Conservation (phyloP, 805 yeast species). For the Metschnikowia hibisci region DNA sequence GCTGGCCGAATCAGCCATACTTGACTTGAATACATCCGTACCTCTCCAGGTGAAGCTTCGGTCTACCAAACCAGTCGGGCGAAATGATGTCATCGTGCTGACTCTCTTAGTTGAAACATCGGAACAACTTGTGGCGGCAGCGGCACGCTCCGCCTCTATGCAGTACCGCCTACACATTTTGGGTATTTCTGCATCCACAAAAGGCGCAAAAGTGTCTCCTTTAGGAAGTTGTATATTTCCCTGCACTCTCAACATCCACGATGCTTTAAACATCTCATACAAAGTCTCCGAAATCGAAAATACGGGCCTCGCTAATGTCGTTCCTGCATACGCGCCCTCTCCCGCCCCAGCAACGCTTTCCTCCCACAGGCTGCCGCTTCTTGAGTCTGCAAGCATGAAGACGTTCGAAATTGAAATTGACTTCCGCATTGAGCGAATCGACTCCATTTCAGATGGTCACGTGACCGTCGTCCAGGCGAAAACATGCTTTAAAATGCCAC, state of each 20-base stretch:
- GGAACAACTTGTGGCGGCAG: constrained; percentile 29
- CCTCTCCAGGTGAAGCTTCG: constrained; percentile 45
- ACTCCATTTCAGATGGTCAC: constrained; percentile 4
- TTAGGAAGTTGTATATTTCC: constrained; percentile 14
- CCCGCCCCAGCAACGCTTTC: neutral
- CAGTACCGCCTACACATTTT: constrained; percentile 1
- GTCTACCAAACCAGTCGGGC: constrained; percentile 47
- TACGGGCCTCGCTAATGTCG: neutral
- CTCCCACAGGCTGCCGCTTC: neutral
- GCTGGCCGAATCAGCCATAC: neutral
- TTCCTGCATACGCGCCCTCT: neutral
- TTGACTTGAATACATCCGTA: constrained; percentile 27
- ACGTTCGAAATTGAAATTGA: constrained; percentile 26
- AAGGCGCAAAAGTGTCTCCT: constrained; percentile 16
- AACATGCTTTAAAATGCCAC: constrained; percentile 38
- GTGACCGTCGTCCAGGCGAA: constrained; percentile 26
- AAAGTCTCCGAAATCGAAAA: constrained; percentile 24
- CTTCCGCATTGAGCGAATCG: constrained; percentile 23
- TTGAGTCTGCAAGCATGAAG: constrained; percentile 22
- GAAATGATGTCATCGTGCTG: constrained; percentile 42
- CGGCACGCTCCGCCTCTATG: neutral
- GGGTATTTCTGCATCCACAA: neutral
- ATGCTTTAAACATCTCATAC: constrained; percentile 12
- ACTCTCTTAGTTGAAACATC: constrained; percentile 47
- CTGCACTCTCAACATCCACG: constrained; percentile 7